Base-by-base conservation (phyloP, 83 land plant genomes). In the Diphasiastrum complanatum region DNA sequence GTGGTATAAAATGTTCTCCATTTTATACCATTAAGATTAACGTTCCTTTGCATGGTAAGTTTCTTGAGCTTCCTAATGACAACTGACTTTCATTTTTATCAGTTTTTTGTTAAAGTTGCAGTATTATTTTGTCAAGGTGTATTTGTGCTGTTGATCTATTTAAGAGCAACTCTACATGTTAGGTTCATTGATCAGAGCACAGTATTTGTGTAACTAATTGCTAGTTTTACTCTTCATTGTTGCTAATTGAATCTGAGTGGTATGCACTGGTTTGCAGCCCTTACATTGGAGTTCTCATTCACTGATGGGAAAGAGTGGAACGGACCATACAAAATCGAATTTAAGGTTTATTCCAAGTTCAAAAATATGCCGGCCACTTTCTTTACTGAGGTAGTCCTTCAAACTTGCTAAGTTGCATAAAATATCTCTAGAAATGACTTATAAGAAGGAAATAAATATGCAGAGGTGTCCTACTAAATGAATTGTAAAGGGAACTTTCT, bases 221-320 rank as follows among this genome's bases (percentile, higher is more conserved):
- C 19, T 8, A 38, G 12, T 60, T 51, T 31, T 38, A 26, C 5
- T 0, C 33, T 47, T 34, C 22, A 27, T 25, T 72, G 58, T 54
- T 23, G 32, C 16, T 19, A 26, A 11, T 23, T 51, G 4, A 11
- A 28, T 3, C 4, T 25, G 24, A 19, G 16, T 30, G 57, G 33
- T 1, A 29, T 33, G 64, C 30, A 23, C 25, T 40, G n/a, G 29
- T 60, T 25, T 45, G 63, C 97, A 90, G 97, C 97, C 49, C 32
- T 71, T 40, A 75, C 75, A 49, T 60, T 90, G 76, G 83, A 83
- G 51, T 90, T 86, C 60, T 86, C 97, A 5, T 86, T 90, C 71
- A 86, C 97, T 35, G 83, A 90, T 76, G 97, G 97, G 23, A 68
- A 52, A 23, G 79, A 81, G 10, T 90, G 92, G 92, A 92, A 90